These are phyloP conservation scores for Fusarium graminum DNA, from an alignment of 2,329 filamentous ascomycete genomes.

Conservation along the genomic window DNA sequence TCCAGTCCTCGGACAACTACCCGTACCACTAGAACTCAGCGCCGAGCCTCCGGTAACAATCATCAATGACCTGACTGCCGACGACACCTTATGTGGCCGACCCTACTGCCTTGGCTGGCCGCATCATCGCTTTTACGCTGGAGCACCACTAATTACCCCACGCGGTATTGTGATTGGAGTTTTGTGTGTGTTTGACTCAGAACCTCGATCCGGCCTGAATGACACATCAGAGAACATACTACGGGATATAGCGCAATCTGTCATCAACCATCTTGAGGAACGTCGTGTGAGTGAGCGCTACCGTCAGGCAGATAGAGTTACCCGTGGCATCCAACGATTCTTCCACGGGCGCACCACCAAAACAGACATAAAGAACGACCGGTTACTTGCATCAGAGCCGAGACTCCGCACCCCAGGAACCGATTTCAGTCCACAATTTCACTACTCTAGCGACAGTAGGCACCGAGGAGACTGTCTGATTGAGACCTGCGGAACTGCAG, in stretches of 20 bases:
- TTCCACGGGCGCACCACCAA: not conserved
- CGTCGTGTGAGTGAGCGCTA: conserved; percentile 2
- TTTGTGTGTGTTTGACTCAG: not conserved
- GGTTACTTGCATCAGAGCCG: not conserved
- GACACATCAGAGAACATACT: not conserved
- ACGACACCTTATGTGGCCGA: not conserved
- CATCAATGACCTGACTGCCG: not conserved
- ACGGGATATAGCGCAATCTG: not conserved
- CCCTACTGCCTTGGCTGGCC: conserved; percentile 7
- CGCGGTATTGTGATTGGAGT: not conserved
- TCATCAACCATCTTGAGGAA: not conserved
- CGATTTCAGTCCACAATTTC: not conserved
- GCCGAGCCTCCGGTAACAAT: accelerated
- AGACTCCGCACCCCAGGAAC: not conserved
- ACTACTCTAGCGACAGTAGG: not conserved
- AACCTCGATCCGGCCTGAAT: not conserved
- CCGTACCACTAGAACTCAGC: no score
- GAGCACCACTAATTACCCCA: not conserved
- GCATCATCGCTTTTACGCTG: conserved; percentile 5
- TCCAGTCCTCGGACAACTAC: accelerated
- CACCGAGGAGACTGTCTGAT: not conserved
- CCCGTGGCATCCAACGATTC: not conserved
- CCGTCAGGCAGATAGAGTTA: conserved; percentile 2
- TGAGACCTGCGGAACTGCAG: not conserved
- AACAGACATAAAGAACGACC: not conserved